phyloP scores from a whole-genome alignment of 306 rosid species.

The Cucurbita maxima region DNA sequence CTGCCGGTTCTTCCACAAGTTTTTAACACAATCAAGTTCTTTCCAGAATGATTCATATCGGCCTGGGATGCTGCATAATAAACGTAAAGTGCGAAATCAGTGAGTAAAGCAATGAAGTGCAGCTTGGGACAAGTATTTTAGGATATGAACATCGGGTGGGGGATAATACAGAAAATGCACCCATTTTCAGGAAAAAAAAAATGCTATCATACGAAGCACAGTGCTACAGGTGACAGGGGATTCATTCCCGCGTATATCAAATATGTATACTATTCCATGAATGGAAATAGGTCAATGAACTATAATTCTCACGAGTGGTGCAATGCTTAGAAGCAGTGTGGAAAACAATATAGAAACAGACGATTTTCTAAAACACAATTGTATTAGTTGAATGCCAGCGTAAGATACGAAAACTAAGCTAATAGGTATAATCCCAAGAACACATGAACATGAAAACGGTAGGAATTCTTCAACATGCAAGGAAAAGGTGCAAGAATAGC shows the following conservation, averaged over 20 bases:
- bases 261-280: background rate
- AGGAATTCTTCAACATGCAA: background rate
- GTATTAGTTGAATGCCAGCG: background rate
- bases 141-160: background rate
- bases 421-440: background rate
- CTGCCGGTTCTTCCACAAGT: constrained; percentile 47
- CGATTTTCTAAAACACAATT: background rate
- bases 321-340: background rate
- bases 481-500: background rate
- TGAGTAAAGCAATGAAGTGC: background rate
- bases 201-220: background rate
- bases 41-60: constrained; percentile 50
- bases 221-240: background rate
- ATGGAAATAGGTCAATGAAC: background rate
- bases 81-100: background rate
- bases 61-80: constrained; percentile 39
- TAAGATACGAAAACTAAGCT: background rate
- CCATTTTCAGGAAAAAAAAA: background rate
- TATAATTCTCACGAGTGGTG: background rate
- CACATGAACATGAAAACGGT: background rate
- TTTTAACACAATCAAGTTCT: constrained; percentile 51
- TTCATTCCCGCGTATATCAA: background rate
- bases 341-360: background rate
- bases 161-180: background rate
- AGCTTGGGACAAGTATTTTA: background rate